A percentile compares a stretch with the other conserved stretches of the same genome.
Conservation (phyloP, 108 stramenopile genomes). For the Skeletonema marinoi region DNA sequence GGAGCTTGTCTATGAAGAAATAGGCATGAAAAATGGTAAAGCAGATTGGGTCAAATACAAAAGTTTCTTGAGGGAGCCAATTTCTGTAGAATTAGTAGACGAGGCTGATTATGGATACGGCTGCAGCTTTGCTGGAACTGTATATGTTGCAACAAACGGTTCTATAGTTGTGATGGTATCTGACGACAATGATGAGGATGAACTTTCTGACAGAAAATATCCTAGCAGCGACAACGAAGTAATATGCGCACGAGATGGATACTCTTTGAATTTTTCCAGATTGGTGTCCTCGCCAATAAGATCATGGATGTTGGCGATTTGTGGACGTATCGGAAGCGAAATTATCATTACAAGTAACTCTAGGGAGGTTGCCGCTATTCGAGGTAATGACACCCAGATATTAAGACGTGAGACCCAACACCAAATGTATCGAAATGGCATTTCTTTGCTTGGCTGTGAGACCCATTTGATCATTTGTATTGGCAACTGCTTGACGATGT, state of each 20-base stretch:
- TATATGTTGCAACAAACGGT: not conserved
- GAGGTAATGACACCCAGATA: not conserved
- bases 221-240: not conserved
- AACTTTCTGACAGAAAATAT: too few species aligned
- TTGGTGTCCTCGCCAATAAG: not conserved
- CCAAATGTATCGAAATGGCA: too few species aligned
- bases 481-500: not conserved
- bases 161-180: not conserved
- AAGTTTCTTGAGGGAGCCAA: not conserved
- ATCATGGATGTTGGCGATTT: not conserved
- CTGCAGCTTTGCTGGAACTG: not conserved
- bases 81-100: not conserved
- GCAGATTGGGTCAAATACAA: not conserved
- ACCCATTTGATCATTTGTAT: not conserved
- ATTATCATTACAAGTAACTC: not conserved
- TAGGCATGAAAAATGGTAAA: not conserved
- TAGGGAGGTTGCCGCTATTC: not conserved
- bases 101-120: not conserved
- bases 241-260: not conserved
- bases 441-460: constrained; percentile 9
- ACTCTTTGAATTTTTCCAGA: not conserved
- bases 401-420: not conserved
- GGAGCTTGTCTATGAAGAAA: not conserved
- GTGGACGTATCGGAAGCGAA: not conserved
- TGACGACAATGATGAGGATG: too few species aligned